Evolutionary conservation across 2,329 filamentous ascomycete genomes (phyloP).

Genomic region (Coniochaeta hoffmannii): DNA sequence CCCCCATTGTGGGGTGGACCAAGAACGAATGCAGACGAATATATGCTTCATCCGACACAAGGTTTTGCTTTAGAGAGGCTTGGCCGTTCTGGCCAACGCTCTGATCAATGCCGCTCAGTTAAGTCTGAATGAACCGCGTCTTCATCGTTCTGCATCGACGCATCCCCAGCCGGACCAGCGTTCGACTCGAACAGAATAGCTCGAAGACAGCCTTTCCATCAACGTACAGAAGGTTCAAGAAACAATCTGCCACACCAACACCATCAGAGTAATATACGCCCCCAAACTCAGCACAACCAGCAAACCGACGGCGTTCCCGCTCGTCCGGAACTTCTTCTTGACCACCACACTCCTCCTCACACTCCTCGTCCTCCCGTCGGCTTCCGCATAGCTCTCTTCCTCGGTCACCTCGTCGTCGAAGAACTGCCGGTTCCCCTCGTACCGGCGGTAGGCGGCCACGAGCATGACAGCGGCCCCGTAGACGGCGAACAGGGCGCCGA

Average conservation of each 20-base stretch:
- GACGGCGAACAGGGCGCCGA: conserved; percentile 90
- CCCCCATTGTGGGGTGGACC: too few species aligned
- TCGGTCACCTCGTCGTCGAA: conserved; percentile 52
- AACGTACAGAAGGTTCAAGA: too few species aligned
- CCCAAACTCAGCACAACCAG: conserved; percentile 48
- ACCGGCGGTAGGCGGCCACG: conserved; percentile 76
- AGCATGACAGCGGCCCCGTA: conserved; percentile 82
- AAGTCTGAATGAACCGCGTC: too few species aligned
- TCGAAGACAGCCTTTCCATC: too few species aligned
- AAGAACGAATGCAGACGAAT: too few species aligned
- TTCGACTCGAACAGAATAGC: too few species aligned
- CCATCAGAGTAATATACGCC: conserved; percentile 49
- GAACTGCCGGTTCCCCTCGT: conserved; percentile 91
- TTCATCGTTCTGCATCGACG: too few species aligned
- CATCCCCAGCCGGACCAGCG: too few species aligned
- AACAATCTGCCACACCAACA: conserved; percentile 42
- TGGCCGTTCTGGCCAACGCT: too few species aligned
- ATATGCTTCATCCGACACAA: too few species aligned
- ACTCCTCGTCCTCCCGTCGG: conserved; percentile 10
- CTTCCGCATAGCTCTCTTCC: conserved; percentile 12
- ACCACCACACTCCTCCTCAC: conserved; percentile 20
- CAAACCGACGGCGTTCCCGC: conserved; percentile 53
- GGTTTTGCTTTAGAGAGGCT: too few species aligned
- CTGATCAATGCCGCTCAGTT: too few species aligned
- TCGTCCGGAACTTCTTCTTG: conserved; percentile 54